phyloP scores from a whole-genome alignment of 495 filamentous ascomycete species.

The Astrothelium macrocarpum region DNA sequence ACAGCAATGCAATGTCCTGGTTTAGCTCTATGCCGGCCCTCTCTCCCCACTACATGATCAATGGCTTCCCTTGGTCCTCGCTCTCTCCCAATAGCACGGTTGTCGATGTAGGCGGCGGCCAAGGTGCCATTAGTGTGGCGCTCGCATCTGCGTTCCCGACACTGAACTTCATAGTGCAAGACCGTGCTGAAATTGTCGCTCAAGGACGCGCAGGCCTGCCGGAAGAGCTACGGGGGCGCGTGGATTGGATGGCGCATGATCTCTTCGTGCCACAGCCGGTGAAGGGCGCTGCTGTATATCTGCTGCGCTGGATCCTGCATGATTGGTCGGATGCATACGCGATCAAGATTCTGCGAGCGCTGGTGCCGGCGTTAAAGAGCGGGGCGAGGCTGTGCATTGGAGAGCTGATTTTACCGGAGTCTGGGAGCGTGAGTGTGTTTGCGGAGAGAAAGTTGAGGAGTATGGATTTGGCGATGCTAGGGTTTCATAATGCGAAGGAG shows the following conservation, averaged over 20 bases:
- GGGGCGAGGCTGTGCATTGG: neutral
- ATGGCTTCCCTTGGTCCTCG: conserved; percentile 27
- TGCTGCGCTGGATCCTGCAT: conserved; percentile 3
- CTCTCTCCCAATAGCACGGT: conserved; percentile 27
- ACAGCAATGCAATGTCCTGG: neutral
- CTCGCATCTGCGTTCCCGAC: conserved; percentile 20
- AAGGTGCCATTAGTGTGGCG: conserved; percentile 23
- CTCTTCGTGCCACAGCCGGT: conserved; percentile 6
- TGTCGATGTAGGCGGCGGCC: conserved; percentile 37
- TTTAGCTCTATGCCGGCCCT: neutral
- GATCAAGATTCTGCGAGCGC: conserved; percentile 37
- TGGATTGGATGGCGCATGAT: conserved; percentile 8
- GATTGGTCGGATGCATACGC: conserved; percentile 26
- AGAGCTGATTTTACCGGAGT: neutral
- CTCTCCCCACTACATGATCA: neutral
- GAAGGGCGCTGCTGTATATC: conserved; percentile 2
- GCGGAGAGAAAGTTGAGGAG: neutral
- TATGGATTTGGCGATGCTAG: neutral
- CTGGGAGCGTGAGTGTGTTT: neutral
- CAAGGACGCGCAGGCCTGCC: neutral
- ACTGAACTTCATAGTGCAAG: conserved; percentile 36
- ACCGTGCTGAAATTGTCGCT: conserved; percentile 27
- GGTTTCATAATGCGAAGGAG: neutral
- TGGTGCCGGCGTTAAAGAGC: neutral
- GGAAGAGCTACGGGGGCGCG: neutral